These are phyloP conservation scores for Euphorbia lathyris DNA, from an alignment of 345 rosid species.

Conservation along the genomic window DNA sequence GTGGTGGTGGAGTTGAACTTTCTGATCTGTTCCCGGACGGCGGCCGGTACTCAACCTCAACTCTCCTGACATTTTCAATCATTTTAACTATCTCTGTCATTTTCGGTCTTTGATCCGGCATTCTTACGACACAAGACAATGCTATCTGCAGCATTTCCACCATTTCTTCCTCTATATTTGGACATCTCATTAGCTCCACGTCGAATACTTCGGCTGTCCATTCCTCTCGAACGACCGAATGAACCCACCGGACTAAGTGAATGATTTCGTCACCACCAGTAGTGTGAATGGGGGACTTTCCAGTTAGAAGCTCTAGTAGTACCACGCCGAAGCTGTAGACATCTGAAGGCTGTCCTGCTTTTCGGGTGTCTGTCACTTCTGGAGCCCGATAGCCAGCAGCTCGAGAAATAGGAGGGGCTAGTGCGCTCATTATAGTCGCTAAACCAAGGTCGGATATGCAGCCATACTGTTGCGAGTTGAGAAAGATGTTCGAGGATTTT, in stretches of 20 bases:
- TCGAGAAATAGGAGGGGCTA: constrained; percentile 73
- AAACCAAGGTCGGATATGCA: constrained; percentile 87
- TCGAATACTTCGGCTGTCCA: constrained; percentile 99
- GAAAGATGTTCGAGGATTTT: constrained; percentile 86
- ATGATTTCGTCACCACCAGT: constrained; percentile 82
- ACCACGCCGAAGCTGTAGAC: constrained; percentile 96
- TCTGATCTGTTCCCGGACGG: constrained; percentile 51
- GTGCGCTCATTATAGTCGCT: constrained; percentile 67
- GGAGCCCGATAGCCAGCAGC: constrained; percentile 97
- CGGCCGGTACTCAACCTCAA: constrained; percentile 40
- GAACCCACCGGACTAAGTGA: constrained; percentile 97
- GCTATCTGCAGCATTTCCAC: constrained; percentile 98
- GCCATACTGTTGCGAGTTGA: constrained; percentile 58
- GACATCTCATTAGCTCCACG: constrained; percentile 77
- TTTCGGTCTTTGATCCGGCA: constrained; percentile 83
- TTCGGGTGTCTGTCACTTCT: constrained; percentile 86
- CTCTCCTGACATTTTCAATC: constrained; percentile 57
- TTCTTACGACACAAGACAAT: constrained; percentile 78
- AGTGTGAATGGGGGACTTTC: constrained; percentile 83
- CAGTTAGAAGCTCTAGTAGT: constrained; percentile 85
- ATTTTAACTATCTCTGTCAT: constrained; percentile 73
- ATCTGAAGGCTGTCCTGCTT: constrained; percentile 83
- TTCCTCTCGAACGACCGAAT: constrained; percentile 94
- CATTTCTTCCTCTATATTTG: constrained; percentile 96
- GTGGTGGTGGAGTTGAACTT: constrained; percentile 48